A percentile compares a stretch with the other conserved stretches of the same genome.
Conservation (phyloP, 2,329 filamentous ascomycete genomes). For the Pyrenochaeta sp. region DNA sequence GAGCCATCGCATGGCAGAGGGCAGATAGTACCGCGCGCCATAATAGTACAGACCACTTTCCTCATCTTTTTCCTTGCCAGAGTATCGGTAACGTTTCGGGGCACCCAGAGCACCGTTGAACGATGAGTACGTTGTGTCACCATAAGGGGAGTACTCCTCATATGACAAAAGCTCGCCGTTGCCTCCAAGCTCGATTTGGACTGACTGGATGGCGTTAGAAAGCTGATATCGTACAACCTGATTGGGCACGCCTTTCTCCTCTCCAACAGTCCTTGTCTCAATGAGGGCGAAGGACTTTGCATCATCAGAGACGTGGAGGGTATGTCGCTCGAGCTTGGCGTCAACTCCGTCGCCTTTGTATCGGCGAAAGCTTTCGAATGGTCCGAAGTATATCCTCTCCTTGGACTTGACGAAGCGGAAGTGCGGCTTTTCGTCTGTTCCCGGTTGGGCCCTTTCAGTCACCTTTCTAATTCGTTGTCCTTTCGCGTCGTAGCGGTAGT, state of each 20-base stretch:
- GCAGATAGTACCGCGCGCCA: slow-evolving; percentile 13
- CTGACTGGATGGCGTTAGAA: slow-evolving; percentile 9
- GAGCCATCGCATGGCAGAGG: slow-evolving; percentile 6
- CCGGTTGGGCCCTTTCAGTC: slow-evolving; percentile 5
- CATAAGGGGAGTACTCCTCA: slow-evolving; percentile 45
- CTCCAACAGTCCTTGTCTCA: no score
- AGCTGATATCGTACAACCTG: neutral
- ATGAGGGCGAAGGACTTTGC: no score
- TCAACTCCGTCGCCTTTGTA: no score
- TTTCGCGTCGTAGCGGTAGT: slow-evolving; percentile 17
- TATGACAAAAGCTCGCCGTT: slow-evolving; percentile 34
- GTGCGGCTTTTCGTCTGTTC: no score
- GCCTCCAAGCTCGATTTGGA: slow-evolving; percentile 34
- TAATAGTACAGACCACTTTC: slow-evolving; percentile 15
- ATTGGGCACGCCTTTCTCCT: neutral
- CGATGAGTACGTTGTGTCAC: slow-evolving; percentile 20
- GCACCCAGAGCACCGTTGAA: neutral
- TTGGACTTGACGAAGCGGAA: neutral
- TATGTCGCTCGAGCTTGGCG: no score
- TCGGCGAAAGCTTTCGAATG: slow-evolving; percentile 7
- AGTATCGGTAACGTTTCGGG: slow-evolving; percentile 4
- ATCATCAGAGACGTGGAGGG: no score
- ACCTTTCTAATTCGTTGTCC: slow-evolving; percentile 24
- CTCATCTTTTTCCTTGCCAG: slow-evolving; percentile 12
- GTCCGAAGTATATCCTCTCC: slow-evolving; percentile 15